Evolutionary conservation across 139 green algal species (phyloP).

Genomic region (Cymbomonas tetramitiformis): DNA sequence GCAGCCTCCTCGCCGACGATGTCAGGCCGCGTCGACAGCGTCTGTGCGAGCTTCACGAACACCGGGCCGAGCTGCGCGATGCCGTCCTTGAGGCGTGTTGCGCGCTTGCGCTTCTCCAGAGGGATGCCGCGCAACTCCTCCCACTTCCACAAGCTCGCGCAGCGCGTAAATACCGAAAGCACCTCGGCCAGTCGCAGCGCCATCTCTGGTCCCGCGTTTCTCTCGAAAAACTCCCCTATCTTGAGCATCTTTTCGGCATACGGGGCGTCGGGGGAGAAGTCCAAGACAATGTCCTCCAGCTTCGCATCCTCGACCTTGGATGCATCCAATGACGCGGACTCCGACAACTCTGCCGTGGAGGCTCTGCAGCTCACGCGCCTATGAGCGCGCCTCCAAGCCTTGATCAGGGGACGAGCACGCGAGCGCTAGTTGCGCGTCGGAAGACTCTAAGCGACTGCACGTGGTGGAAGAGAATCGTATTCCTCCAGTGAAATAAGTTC

Average conservation of each 20-base stretch:
- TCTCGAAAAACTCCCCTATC: neutral
- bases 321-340: no score
- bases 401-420: no score
- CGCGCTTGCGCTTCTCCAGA: neutral
- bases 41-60: constrained; percentile 26
- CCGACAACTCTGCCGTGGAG: no score
- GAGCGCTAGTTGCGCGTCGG: no score
- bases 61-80: constrained; percentile 14
- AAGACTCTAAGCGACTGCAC: no score
- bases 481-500: no score
- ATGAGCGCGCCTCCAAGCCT: no score
- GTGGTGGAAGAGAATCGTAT: no score
- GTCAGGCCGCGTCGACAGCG: constrained; percentile 16
- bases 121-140: neutral
- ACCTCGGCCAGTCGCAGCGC: neutral
- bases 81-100: neutral
- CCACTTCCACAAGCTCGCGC: neutral
- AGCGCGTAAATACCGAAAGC: neutral
- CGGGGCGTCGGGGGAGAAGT: neutral
- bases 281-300: constrained; percentile 1
- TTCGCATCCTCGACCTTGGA: neutral
- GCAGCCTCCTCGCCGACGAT: constrained; percentile 23
- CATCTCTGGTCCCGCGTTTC: neutral
- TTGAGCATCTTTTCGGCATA: neutral
- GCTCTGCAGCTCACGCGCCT: no score